A percentile compares a stretch with the other conserved stretches of the same genome.
Conservation (phyloP, 257 asterid genomes). For the Ligustrum vulgare region DNA sequence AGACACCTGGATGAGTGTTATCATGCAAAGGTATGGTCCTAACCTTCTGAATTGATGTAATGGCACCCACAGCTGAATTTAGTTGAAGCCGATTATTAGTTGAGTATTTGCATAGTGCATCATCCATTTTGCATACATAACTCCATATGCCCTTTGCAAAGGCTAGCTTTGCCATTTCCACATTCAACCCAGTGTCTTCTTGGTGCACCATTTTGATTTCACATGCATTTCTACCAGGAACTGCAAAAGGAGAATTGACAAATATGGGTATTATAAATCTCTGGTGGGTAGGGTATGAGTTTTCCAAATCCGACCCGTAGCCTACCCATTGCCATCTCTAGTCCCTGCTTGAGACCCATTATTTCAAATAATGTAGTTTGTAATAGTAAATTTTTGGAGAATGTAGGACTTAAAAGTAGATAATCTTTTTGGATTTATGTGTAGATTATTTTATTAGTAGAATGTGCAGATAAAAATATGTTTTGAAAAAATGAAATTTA, state of each 20-base stretch:
- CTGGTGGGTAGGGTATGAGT: too few species aligned
- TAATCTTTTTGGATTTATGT: too few species aligned
- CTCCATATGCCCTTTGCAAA: conserved; percentile 91
- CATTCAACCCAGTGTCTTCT: conserved; percentile 91
- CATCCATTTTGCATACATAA: conserved; percentile 75
- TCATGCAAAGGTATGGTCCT: conserved; percentile 11
- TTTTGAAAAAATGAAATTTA: too few species aligned
- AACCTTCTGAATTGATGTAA: conserved; percentile 60
- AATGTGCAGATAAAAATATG: too few species aligned
- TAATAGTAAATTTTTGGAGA: too few species aligned
- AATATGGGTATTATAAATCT: too few species aligned
- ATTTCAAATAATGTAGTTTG: too few species aligned
- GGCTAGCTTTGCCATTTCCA: conserved; percentile 78
- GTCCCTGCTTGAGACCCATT: too few species aligned
- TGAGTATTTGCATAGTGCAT: conserved; percentile 69
- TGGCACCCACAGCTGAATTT: conserved; percentile 33
- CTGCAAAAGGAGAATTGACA: conserved; percentile 38
- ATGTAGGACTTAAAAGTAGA: too few species aligned
- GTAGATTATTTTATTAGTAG: too few species aligned
- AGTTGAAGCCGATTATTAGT: conserved; percentile 29
- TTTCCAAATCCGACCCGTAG: too few species aligned
- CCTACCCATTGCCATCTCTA: too few species aligned
- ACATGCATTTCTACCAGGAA: conserved; percentile 83
- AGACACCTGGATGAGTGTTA: conserved; percentile 6
- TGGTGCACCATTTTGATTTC: conserved; percentile 94